Base-by-base conservation (phyloP, 805 yeast genomes). In the Scheffersomyces coipomensis region DNA sequence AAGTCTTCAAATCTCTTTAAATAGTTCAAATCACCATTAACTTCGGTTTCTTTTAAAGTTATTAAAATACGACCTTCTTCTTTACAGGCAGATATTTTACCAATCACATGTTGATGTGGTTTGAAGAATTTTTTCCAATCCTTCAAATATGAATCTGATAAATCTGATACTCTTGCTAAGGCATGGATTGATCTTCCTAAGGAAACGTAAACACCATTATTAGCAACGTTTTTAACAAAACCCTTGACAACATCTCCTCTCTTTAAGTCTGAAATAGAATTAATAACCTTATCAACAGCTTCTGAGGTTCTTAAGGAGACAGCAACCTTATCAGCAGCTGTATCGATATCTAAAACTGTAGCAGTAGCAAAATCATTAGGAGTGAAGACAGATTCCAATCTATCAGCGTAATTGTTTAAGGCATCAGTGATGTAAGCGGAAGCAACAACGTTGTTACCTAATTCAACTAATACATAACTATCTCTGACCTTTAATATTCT, bases 121-220 rank as follows among this genome's bases (percentile, higher is more conserved):
- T 74, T 73, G 74, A 75, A 88, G 46, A 72, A 76, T 46, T 80
- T 81, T 68, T 87, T 87, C 98, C 98, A 91, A 42, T 91, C 95
- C 52, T 83, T 85, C 55, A 88, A 66, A 52, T 68, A 87, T 1
- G 84, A 71, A 52, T 91, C 98, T 9, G 95, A 86, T 21, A 91
- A 68, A 56, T 90, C 90, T 31, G 84, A 63, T 35, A 88, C 81
- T 53, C 88, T 83, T 19, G 88, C 93, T 53, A 91, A 79, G 1
- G 90, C 97, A 49, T 78, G 78, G 19, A 86, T 68, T 1, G 73
- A 66, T 46, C 85, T 75, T 30, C 93, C 88, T 47, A 91, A 66
- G 16, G 85, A 73, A 35, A 91, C 84, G 56, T 84, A 88, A 19
- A 91, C 61, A 58, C 96, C 95, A 41, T 80, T 76, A 49, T 84